A percentile compares a stretch with the other conserved stretches of the same genome.
Evolutionary conservation across 768 basidiomycete species (phyloP).

Genomic region (Ramaria sp.): DNA sequence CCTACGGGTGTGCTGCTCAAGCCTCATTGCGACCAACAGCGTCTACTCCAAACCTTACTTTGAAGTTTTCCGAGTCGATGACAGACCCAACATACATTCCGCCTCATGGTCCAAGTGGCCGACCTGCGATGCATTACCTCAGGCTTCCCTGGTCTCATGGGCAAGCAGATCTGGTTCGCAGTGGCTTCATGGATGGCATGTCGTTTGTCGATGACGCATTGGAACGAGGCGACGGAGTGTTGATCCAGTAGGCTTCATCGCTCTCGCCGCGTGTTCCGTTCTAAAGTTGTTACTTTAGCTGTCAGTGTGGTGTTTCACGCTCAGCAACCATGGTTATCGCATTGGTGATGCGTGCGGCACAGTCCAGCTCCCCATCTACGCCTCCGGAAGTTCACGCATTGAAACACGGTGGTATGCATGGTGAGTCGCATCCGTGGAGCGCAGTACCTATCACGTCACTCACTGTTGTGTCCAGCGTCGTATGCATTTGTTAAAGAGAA

Average conservation of each 20-base stretch:
- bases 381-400: constrained; percentile 69
- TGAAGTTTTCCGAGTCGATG: constrained; percentile 20
- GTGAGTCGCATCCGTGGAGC: constrained; percentile 20
- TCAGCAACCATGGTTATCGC: constrained; percentile 87
- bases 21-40: constrained; percentile 48
- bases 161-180: constrained; percentile 74
- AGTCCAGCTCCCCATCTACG: constrained; percentile 49
- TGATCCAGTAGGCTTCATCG: constrained; percentile 57
- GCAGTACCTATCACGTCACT: neutral
- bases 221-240: constrained; percentile 63
- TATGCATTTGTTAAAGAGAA: constrained; percentile 86
- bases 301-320: constrained; percentile 89
- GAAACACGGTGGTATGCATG: constrained; percentile 66
- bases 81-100: constrained; percentile 42
- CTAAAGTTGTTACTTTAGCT: constrained; percentile 35
- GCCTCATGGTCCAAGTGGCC: constrained; percentile 52
- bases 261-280: constrained; percentile 10
- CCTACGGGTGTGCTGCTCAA: constrained; percentile 40
- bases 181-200: constrained; percentile 75
- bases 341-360: constrained; percentile 88
- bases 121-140: constrained; percentile 78
- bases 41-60: constrained; percentile 57
- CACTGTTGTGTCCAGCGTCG: constrained; percentile 19
- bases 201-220: constrained; percentile 70
- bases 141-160: constrained; percentile 91